Evolutionary conservation across 1,139 yeast genomes (phyloP).

Genomic region (Geotrichum cucujoidarum): DNA sequence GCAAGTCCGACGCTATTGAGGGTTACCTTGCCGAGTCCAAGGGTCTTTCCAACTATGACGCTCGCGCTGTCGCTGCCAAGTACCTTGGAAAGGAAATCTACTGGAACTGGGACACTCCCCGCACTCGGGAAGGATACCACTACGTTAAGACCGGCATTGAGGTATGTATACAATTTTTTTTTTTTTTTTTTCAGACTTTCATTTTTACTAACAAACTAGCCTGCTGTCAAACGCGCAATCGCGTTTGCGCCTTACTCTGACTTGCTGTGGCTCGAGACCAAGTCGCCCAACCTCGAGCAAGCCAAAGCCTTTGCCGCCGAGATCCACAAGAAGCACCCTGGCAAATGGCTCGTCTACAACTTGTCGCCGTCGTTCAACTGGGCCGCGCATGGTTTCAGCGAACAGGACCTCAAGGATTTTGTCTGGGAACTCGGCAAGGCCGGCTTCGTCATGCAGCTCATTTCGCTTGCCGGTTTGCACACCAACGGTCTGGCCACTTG

Average conservation of each 20-base stretch:
- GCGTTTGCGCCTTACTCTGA: conserved; percentile 56
- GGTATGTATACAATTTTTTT: conserved; percentile 2
- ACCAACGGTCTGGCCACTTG: conserved; percentile 48
- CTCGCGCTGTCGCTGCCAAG: conserved; percentile 36
- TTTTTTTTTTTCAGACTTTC: neutral
- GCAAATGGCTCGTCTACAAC: conserved; percentile 53
- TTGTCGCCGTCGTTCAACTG: conserved; percentile 57
- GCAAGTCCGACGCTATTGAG: conserved; percentile 36
- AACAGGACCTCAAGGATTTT: conserved; percentile 44
- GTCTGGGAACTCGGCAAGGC: conserved; percentile 52
- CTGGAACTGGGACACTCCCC: conserved; percentile 57
- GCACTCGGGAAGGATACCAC: conserved; percentile 55
- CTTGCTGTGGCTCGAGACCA: conserved; percentile 55
- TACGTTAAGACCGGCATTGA: conserved; percentile 48
- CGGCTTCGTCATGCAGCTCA: conserved; percentile 51
- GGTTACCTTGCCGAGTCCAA: conserved; percentile 31
- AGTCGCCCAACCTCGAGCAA: conserved; percentile 49
- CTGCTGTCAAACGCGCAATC: conserved; percentile 50
- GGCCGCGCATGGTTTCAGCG: conserved; percentile 50
- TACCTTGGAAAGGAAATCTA: conserved; percentile 35
- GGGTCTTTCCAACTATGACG: conserved; percentile 36
- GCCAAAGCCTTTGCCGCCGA: conserved; percentile 47
- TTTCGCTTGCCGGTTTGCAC: conserved; percentile 54
- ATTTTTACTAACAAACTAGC: conserved; percentile 19
- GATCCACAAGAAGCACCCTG: conserved; percentile 47